Base-by-base conservation (phyloP, 2,329 filamentous ascomycete species). In the Cladosporium sp. region DNA sequence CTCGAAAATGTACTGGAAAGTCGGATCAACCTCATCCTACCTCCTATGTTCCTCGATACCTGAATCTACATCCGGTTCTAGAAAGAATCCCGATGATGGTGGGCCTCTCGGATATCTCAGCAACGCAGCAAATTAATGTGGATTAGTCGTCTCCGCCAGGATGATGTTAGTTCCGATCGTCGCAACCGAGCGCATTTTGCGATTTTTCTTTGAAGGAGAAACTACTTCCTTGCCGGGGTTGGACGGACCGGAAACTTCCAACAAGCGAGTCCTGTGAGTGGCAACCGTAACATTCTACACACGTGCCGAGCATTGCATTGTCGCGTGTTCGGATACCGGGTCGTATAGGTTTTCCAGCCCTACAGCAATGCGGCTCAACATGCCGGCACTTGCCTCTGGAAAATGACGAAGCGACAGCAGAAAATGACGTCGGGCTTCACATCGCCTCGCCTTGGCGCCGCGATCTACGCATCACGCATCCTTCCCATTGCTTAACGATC, bases 401-500 rank as follows among this genome's bases (percentile, higher is more conserved):
- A 51, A 30, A 51, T 28, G 43, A 47, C 25, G 43, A 30, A 28
- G 43, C 25, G 7, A 19, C 30, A 30, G 28, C 43, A 30, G 17
- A 30, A 47, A 30, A 28, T 55, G 52, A 55, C 52, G 52, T 55
- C 28, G 30, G 15, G 19, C 28, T 50, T 37, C 25, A 50, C 30
- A 17, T 20, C 19, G n/a, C 34, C 39, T 34, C 51, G 38, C 51
- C 51, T 45, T 45, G 52, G 52, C 39, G 34, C 4, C 43, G 30
- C 52, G 52, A 55, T 55, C 30, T 12, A 42, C 51, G 34, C 22
- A 14, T 56, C 37, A 6, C 47, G 45, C 30, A 38, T 47, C 54
- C 54, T 47, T 39, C 30, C 34, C 5, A 39, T 49, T 56, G 54
- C 54, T 49, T 39, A 30, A 43, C 25, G 34, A 55, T 40, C 51